These are phyloP conservation scores for Aspergillus aculeatus DNA, from an alignment of 2,329 filamentous ascomycete genomes.

Conservation along the genomic window DNA sequence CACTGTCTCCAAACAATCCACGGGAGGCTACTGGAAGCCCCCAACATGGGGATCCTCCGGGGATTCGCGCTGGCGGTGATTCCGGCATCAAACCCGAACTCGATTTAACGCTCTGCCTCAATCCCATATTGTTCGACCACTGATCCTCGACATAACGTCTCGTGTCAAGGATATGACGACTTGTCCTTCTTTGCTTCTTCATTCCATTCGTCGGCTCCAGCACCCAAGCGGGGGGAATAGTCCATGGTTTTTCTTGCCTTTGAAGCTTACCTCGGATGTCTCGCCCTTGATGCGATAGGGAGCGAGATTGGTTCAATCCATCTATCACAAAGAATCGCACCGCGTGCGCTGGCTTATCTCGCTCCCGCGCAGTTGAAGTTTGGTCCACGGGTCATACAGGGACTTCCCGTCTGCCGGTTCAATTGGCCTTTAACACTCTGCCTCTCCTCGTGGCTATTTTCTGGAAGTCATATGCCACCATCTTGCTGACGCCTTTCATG, in stretches of 20 bases:
- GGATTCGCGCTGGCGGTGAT: constrained; percentile 31
- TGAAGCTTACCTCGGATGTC: background rate
- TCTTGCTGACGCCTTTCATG: constrained; percentile 1
- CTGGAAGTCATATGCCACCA: constrained; percentile 6
- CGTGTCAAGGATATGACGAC: constrained; percentile 22
- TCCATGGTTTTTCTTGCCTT: constrained; percentile 8
- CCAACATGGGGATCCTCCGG: constrained; percentile 29
- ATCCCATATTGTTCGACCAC: constrained; percentile 5
- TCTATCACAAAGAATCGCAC: background rate
- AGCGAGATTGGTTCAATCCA: background rate
- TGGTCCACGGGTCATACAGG: background rate
- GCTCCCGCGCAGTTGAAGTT: background rate
- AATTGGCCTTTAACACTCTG: background rate
- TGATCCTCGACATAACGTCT: constrained; percentile 23
- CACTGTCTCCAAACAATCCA: constrained; percentile 41
- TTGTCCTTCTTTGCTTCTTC: constrained; percentile 6
- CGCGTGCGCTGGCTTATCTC: background rate
- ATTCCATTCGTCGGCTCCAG: constrained; percentile 12
- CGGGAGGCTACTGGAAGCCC: constrained; percentile 34
- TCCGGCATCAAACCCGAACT: background rate
- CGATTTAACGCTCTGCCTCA: background rate
- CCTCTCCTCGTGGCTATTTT: background rate
- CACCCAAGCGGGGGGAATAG: constrained; percentile 9
- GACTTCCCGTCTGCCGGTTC: background rate
- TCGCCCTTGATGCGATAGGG: background rate